Evolutionary conservation across 345 rosid species (phyloP).

Genomic region (Noccaea caerulescens): DNA sequence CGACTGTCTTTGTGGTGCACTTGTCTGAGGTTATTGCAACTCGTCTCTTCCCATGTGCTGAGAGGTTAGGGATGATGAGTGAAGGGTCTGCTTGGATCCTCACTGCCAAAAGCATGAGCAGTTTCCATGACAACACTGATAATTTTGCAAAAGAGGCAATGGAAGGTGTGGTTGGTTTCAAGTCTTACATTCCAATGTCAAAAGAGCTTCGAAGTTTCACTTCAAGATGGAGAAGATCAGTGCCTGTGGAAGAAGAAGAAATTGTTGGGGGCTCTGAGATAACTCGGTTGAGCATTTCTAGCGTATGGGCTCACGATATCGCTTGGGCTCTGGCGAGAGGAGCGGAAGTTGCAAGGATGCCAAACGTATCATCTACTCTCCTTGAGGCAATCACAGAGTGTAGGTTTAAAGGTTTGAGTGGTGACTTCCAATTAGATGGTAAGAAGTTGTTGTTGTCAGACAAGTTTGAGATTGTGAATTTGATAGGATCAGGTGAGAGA

Average conservation of each 20-base stretch:
- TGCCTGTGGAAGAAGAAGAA: slow-evolving; percentile 19
- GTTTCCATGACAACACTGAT: background rate
- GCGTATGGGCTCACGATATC: slow-evolving; percentile 47
- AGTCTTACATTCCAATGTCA: slow-evolving; percentile 41
- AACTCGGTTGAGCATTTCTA: slow-evolving; percentile 25
- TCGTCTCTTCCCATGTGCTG: slow-evolving; percentile 38
- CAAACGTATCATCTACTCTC: slow-evolving; percentile 32
- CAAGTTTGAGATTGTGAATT: slow-evolving; percentile 47
- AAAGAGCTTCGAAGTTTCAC: slow-evolving; percentile 46
- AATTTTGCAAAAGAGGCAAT: slow-evolving; percentile 31
- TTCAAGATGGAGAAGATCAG: slow-evolving; percentile 36
- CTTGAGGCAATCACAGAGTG: slow-evolving; percentile 32
- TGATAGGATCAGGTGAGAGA: slow-evolving; percentile 40
- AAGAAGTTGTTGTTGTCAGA: slow-evolving; percentile 29
- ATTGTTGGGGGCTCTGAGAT: background rate
- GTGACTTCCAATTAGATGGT: slow-evolving; percentile 35
- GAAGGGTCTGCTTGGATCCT: slow-evolving; percentile 53
- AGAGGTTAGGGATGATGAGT: slow-evolving; percentile 38
- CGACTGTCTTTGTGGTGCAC: slow-evolving; percentile 37
- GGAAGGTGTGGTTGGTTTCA: slow-evolving; percentile 54
- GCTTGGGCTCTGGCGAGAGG: slow-evolving; percentile 42
- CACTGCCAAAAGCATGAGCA: slow-evolving; percentile 31
- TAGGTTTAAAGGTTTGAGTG: slow-evolving; percentile 45
- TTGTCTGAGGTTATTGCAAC: slow-evolving; percentile 33
- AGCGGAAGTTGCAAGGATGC: slow-evolving; percentile 19